phyloP scores from a whole-genome alignment of 225 moss, liverwort and hornwort species.

The Asterella californica region DNA sequence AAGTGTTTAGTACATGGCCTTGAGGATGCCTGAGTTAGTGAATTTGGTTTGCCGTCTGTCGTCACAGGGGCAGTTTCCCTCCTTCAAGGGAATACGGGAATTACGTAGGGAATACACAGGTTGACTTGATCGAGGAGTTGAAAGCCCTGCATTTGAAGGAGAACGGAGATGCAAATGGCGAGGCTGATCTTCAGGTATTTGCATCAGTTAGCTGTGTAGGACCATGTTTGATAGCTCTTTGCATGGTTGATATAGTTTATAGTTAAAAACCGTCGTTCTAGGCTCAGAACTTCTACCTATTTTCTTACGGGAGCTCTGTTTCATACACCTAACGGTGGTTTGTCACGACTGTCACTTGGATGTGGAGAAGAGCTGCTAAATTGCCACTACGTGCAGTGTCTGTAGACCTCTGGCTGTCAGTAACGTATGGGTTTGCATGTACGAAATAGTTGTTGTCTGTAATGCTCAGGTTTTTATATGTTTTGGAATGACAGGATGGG shows the following conservation, averaged over 20 bases:
- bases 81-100: slow-evolving; percentile 53
- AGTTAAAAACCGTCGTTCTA: background rate
- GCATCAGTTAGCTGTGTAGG: background rate
- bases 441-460: background rate
- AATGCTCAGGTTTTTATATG: background rate
- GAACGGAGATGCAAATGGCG: slow-evolving; percentile 66
- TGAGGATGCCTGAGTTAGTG: background rate
- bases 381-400: background rate
- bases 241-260: background rate
- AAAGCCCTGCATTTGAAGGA: slow-evolving; percentile 48
- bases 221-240: background rate
- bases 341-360: background rate
- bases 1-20: background rate
- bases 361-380: background rate
- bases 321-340: background rate
- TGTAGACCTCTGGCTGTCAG: background rate
- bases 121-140: slow-evolving; percentile 57
- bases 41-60: background rate
- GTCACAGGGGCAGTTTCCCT: slow-evolving; percentile 49
- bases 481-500: slow-evolving; percentile 43
- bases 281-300: background rate
- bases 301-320: background rate
- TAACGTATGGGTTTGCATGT: background rate
- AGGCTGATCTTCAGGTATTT: slow-evolving; percentile 33
- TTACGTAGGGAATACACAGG: slow-evolving; percentile 45